Evolutionary conservation across 495 filamentous ascomycete genomes (phyloP).

Genomic region (Symbiotaphrina buchneri): DNA sequence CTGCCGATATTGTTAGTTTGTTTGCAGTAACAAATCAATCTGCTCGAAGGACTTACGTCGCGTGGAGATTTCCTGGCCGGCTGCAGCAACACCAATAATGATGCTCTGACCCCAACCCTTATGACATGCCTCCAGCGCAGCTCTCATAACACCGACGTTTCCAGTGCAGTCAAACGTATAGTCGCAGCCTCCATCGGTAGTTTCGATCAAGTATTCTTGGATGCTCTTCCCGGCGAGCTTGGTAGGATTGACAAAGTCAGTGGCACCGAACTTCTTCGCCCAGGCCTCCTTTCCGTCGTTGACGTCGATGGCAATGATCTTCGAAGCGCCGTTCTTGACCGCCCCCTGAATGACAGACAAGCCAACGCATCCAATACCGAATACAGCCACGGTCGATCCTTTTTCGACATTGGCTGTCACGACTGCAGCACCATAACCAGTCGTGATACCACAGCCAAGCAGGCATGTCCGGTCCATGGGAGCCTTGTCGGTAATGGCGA

Average conservation of each 20-base stretch:
- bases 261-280: conserved; percentile 85
- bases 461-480: conserved; percentile 91
- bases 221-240: conserved; percentile 55
- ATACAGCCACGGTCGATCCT: conserved; percentile 78
- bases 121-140: conserved; percentile 91
- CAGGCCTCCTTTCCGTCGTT: conserved; percentile 85
- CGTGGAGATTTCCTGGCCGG: conserved; percentile 90
- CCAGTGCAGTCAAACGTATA: conserved; percentile 99
- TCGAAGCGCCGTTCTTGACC: conserved; percentile 62
- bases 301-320: conserved; percentile 90
- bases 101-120: conserved; percentile 99
- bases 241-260: conserved; percentile 87
- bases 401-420: conserved; percentile 81
- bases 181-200: conserved; percentile 98
- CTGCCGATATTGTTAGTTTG: conserved; percentile 20
- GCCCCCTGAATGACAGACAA: conserved; percentile 88
- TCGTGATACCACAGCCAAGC: conserved; percentile 94
- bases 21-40: conserved; percentile 3
- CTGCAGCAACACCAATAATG: conserved; percentile 91
- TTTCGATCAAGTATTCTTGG: conserved; percentile 78
- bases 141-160: conserved; percentile 89
- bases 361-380: conserved; percentile 90
- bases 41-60: conserved; percentile 56
- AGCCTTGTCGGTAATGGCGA: conserved; percentile 76
- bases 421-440: conserved; percentile 86